These are phyloP conservation scores for Bryoglossum gracile DNA, from an alignment of 495 filamentous ascomycete species.

Conservation along the genomic window DNA sequence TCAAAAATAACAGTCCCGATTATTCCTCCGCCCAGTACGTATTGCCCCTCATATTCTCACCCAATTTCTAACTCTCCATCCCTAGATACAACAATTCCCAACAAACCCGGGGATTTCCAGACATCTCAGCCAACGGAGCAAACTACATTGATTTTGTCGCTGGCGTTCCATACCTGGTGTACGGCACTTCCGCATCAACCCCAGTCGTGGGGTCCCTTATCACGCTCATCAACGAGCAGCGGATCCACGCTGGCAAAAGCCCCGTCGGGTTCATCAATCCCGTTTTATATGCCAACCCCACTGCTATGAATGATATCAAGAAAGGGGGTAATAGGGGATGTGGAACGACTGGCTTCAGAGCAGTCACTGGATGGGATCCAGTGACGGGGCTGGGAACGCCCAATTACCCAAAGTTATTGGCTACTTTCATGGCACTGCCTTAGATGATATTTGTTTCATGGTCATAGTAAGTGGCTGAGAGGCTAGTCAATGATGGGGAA, in stretches of 20 bases:
- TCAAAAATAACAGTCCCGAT: not conserved
- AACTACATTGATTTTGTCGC: constrained; percentile 41
- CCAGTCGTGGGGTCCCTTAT: constrained; percentile 38
- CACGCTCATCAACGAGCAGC: constrained; percentile 47
- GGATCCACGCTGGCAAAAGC: constrained; percentile 36
- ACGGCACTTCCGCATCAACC: constrained; percentile 38
- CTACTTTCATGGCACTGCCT: not conserved
- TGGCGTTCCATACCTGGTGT: constrained; percentile 33
- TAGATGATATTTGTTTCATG: too few relatives aligned
- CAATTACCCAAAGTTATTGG: not conserved
- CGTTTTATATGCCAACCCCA: constrained; percentile 39
- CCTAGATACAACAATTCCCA: constrained; percentile 25
- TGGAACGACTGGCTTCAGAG: constrained; percentile 10
- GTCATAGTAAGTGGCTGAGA: too few relatives aligned
- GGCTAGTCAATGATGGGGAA: too few relatives aligned
- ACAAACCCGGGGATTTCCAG: constrained; percentile 49
- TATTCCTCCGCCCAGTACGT: not conserved
- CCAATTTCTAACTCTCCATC: not conserved
- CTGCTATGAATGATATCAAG: constrained; percentile 41
- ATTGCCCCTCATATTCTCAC: not conserved
- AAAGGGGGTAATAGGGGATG: constrained; percentile 41
- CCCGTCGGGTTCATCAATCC: constrained; percentile 47
- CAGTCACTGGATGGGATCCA: not conserved
- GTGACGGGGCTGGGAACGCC: not conserved
- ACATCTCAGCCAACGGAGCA: constrained; percentile 55